Evolutionary conservation across 805 yeast genomes (phyloP).

Genomic region (Clavispora fructus): DNA sequence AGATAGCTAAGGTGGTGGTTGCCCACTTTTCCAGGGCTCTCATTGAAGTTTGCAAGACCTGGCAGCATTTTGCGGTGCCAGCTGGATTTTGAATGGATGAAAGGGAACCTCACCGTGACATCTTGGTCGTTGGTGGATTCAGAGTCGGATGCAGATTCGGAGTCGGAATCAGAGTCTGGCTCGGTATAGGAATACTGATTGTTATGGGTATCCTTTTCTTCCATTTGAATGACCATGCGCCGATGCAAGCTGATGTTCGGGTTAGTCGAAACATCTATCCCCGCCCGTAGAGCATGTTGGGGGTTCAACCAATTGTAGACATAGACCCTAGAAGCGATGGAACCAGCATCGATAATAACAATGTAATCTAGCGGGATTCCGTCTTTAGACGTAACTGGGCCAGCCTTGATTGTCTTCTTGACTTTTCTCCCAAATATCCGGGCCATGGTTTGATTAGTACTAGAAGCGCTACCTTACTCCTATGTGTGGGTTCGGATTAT

Average conservation of each 20-base stretch:
- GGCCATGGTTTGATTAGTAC: background rate
- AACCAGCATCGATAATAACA: slow-evolving; percentile 60
- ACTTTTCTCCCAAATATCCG: background rate
- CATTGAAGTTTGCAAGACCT: slow-evolving; percentile 49
- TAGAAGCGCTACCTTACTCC: background rate
- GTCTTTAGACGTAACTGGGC: slow-evolving; percentile 33
- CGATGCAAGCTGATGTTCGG: slow-evolving; percentile 5
- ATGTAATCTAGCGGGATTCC: slow-evolving; percentile 56
- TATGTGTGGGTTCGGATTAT: background rate
- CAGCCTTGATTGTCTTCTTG: slow-evolving; percentile 14
- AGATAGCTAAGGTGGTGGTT: slow-evolving; percentile 46
- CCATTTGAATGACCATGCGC: slow-evolving; percentile 2
- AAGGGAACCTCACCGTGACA: slow-evolving; percentile 19
- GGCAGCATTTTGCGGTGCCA: slow-evolving; percentile 55
- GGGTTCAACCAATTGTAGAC: slow-evolving; percentile 54
- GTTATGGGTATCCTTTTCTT: slow-evolving; percentile 4
- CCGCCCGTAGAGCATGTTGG: slow-evolving; percentile 19
- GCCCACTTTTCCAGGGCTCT: slow-evolving; percentile 47
- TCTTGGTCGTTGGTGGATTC: slow-evolving; percentile 1
- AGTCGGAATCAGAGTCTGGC: slow-evolving; percentile 6
- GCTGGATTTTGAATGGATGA: slow-evolving; percentile 26
- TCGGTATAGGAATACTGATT: background rate
- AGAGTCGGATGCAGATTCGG: slow-evolving; percentile 3
- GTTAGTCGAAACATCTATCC: slow-evolving; percentile 10
- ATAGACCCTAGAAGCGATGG: slow-evolving; percentile 59